phyloP scores from a whole-genome alignment of 78 protist species.

The Planoprotostelium fungivorum region DNA sequence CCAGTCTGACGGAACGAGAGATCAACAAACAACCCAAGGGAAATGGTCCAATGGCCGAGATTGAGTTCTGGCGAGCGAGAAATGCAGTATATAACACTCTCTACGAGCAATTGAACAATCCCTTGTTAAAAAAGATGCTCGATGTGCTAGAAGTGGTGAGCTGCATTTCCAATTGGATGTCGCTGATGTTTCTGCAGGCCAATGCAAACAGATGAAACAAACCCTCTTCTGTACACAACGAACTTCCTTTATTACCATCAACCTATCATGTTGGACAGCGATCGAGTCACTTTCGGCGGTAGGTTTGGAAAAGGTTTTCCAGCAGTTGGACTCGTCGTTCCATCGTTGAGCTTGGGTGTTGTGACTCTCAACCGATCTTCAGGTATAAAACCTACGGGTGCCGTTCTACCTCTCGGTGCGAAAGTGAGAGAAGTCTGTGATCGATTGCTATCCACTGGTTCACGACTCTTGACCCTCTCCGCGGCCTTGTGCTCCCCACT shows the following conservation, averaged over 20 bases:
- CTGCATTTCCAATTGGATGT: too few species aligned
- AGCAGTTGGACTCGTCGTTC: not conserved
- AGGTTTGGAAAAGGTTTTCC: not conserved
- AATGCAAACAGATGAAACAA: too few species aligned
- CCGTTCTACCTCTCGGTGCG: not conserved
- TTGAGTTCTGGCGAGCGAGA: constrained; percentile 72
- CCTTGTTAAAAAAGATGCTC: constrained; percentile 39
- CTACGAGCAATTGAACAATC: constrained; percentile 75
- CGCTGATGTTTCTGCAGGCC: too few species aligned
- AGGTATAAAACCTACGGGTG: not conserved
- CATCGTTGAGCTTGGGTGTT: not conserved
- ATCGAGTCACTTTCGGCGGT: not conserved
- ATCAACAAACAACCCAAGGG: constrained; percentile 14
- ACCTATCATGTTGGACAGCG: not conserved
- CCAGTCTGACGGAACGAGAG: constrained; percentile 1
- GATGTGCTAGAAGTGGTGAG: constrained; percentile 9
- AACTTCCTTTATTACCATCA: too few species aligned
- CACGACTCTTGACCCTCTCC: not conserved
- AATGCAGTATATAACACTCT: constrained; percentile 37
- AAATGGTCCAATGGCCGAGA: constrained; percentile 75
- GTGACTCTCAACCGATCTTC: not conserved
- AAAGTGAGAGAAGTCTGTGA: not conserved
- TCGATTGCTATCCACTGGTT: not conserved
- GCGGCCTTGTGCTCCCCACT: not conserved
- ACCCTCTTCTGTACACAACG: too few species aligned